Conservation (phyloP, 106 monocot species). For the Dioscorea alata region DNA sequence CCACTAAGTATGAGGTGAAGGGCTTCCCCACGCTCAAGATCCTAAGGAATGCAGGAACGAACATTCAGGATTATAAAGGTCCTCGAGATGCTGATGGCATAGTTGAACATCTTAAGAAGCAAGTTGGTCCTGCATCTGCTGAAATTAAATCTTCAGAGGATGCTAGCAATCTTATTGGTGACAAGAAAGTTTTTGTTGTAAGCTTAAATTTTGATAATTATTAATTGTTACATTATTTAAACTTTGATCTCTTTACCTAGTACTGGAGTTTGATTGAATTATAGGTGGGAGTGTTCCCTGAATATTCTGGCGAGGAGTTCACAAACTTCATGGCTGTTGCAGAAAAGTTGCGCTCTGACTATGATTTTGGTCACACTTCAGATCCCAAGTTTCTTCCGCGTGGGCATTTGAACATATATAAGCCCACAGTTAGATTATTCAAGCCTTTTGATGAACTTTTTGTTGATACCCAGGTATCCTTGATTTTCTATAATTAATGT, state of each 20-base stretch:
- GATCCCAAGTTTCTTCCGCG: conserved; percentile 78
- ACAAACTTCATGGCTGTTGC: conserved; percentile 60
- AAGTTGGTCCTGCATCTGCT: conserved; percentile 68
- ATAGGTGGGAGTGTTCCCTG: conserved; percentile 78
- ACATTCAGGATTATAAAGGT: conserved; percentile 83
- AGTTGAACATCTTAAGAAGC: conserved; percentile 83
- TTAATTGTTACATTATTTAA: neutral
- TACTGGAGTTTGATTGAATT: neutral
- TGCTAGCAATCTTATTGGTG: conserved; percentile 31
- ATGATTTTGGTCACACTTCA: conserved; percentile 72
- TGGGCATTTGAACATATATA: conserved; percentile 45
- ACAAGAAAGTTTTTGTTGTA: conserved; percentile 74
- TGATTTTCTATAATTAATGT: neutral
- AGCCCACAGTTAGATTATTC: conserved; percentile 65
- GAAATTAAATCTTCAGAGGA: conserved; percentile 77
- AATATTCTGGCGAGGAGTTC: conserved; percentile 69
- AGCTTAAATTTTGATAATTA: conserved; percentile 17
- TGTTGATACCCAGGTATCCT: conserved; percentile 68
- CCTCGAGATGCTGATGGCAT: conserved; percentile 87
- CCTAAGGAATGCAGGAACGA: conserved; percentile 60
- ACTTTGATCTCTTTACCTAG: neutral
- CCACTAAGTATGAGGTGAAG: conserved; percentile 49
- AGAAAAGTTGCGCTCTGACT: conserved; percentile 74
- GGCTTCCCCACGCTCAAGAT: conserved; percentile 94
- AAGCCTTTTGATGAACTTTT: conserved; percentile 92